Base-by-base conservation (phyloP, 768 basidiomycete genomes). In the Asterophora lycoperdoides region DNA sequence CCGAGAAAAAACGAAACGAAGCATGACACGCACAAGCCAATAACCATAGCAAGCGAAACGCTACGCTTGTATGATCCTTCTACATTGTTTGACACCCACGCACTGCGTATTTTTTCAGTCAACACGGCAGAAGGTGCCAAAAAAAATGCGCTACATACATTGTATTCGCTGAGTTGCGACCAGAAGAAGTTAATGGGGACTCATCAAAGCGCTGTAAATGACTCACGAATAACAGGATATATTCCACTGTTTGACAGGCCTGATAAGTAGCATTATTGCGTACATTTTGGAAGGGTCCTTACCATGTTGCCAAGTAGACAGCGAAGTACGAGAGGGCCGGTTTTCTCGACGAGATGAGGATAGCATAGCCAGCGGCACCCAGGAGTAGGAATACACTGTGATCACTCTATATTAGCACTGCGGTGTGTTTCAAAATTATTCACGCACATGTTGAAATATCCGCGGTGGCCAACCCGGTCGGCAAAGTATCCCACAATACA, bases 21-120 rank as follows among this genome's bases (percentile, higher is more conserved):
- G 33, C 7, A 40, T 41, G 23, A 45, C 20, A 48, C 79, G 56
- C 49, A 81, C 80, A 79, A 78, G 56, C 77, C 74, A 53, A 86
- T 83, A 3, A 81, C 74, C 83, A 86, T 84, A 5, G 77, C 85
- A 43, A 88, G 67, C 1, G 82, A 71, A 6, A 87, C 83, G 54
- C 80, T 81, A 34, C 86, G 83, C 62, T 89, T 89, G 66, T 88
- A 89, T 2, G 78, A 74, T 11, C 86, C 86, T 64, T 88, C 84
- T 11, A 84, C 74, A 59, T 86, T 89, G 58, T 87, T 86, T 15
- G 80, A 79, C 17, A 79, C 77, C 76, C 76, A 78, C 3, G 75
- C 74, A 56, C 75, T 78, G 23, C 9, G n/a, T n/a, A 11, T 0
- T 17, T 43, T 1, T 17, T 43, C 1, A 42, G n/a, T 18, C 15